Percentiles rank a stretch among this genome's conserved stretches.
Evolutionary conservation across 139 green algal species (phyloP).

Genomic region (Diplosphaera chodatii): DNA sequence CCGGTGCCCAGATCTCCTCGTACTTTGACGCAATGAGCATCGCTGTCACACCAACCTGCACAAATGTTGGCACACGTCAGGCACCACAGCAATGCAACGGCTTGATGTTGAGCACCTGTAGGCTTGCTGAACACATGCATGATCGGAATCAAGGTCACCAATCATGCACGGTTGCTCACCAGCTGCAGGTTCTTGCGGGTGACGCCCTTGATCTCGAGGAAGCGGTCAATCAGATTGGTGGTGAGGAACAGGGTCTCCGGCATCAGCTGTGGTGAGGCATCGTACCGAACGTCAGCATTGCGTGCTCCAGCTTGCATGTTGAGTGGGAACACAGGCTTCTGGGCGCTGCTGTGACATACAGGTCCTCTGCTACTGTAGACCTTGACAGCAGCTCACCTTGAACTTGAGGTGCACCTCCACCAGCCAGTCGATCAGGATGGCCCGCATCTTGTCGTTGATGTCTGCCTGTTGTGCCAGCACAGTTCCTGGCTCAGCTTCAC

Average conservation of each 20-base stretch:
- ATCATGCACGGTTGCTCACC: constrained; percentile 42
- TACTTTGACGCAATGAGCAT: constrained; percentile 98
- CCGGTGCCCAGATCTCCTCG: constrained; percentile 97
- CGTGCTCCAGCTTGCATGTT: too few species aligned
- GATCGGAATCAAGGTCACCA: too few species aligned
- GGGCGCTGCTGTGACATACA: too few species aligned
- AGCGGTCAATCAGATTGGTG: constrained; percentile 92
- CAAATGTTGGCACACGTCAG: too few species aligned
- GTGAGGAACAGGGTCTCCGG: constrained; percentile 97
- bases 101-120: too few species aligned
- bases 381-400: too few species aligned
- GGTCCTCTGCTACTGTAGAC: too few species aligned
- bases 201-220: constrained; percentile 76
- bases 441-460: constrained; percentile 94
- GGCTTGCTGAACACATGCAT: too few species aligned
- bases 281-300: too few species aligned
- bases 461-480: constrained; percentile 28
- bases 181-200: constrained; percentile 92
- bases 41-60: constrained; percentile 82
- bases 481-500: too few species aligned
- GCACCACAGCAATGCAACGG: too few species aligned
- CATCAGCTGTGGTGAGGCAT: constrained; percentile 74
- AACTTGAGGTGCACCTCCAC: constrained; percentile 99
- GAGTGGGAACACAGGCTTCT: too few species aligned
- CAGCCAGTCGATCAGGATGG: constrained; percentile 97